Evolutionary conservation across 257 asterid species (phyloP), one percentile per base, ranked within the genome.

Genomic region (Mitragyna speciosa): DNA sequence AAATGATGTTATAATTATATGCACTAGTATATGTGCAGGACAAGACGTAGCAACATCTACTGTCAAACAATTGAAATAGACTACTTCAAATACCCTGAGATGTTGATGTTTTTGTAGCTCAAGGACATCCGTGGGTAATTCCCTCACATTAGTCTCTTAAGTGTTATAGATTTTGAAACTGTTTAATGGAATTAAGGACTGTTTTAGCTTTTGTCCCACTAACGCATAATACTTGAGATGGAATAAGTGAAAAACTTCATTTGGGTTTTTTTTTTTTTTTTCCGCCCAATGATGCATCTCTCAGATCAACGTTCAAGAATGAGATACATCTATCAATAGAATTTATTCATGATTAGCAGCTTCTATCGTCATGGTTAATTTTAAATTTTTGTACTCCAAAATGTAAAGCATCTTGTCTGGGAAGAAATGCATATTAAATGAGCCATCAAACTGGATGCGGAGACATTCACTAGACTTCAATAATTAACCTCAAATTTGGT

Each of bases 141-240:
- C 66, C 14, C 6, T 43, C 82, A 82, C 85, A 16, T 11, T 11
- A 17, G 85, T 78, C 2, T 65, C 76, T 67, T 70, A 81, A 76
- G 7, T 59, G 80, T 54, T 85, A 67, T 0, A 84, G 85, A 24
- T 48, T 82, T 65, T 52, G 79, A 65, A 85, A 82, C 72, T 76
- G 81, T 73, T 24, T 15, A 69, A 84, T 81, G 5, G 80, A 84
- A 70, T 52, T 80, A 33, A 83, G 80, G 41, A 81, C 59, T 8
- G 26, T 48, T 36, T 70, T 69, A 31, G 81, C 77, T 64, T 56
- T 52, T 33, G 83, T 75, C 24, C 70, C 51, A 67, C 79, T 78
- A 11, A 84, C 45, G 72, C 82, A 69, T 10, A 58, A 77, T 59
- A 78, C 75, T 51, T 84, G 51, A 84, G 85, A 74, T 78, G 85